A percentile compares a stretch with the other conserved stretches of the same genome.
These are phyloP conservation scores for Anthoceros angustus DNA, from an alignment of 225 moss, liverwort and hornwort species.

Conservation along the genomic window DNA sequence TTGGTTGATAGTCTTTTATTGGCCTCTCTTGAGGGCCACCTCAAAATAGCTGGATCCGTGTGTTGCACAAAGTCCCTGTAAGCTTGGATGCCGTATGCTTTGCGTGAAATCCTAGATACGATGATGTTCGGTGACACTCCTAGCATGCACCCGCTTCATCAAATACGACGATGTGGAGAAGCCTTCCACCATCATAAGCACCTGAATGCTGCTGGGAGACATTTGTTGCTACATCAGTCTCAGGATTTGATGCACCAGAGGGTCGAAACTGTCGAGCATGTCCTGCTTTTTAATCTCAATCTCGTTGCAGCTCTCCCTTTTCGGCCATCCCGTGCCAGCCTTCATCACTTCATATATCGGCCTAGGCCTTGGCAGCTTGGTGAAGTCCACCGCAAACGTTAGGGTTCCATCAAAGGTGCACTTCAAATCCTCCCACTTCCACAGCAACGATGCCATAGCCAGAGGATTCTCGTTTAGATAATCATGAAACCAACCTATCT, in stretches of 20 bases:
- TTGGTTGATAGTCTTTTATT: slow-evolving; percentile 10
- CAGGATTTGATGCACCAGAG: slow-evolving; percentile 7
- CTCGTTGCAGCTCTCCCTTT: slow-evolving; percentile 9
- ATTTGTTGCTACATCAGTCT: background rate
- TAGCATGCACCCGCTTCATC: background rate
- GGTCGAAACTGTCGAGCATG: slow-evolving; percentile 20
- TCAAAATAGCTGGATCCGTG: background rate
- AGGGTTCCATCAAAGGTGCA: slow-evolving; percentile 1
- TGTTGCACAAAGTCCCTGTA: background rate
- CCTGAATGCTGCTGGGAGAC: background rate
- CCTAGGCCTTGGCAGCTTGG: slow-evolving; percentile 10
- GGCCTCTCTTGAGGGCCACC: slow-evolving; percentile 5
- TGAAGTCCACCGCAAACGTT: rapidly evolving
- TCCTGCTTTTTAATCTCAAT: slow-evolving; percentile 9
- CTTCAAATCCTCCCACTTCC: slow-evolving; percentile 6
- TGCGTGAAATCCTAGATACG: background rate
- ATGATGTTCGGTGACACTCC: background rate
- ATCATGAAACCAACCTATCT: background rate
- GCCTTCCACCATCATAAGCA: slow-evolving; percentile 4
- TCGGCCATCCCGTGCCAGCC: background rate
- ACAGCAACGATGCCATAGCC: background rate
- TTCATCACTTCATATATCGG: slow-evolving; percentile 8
- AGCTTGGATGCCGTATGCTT: background rate
- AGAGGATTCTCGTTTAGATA: background rate
- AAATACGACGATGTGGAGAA: background rate